These are phyloP conservation scores for Lunasporangiospora selenospora DNA, from an alignment of 192 early-diverging fungal species.

Conservation along the genomic window DNA sequence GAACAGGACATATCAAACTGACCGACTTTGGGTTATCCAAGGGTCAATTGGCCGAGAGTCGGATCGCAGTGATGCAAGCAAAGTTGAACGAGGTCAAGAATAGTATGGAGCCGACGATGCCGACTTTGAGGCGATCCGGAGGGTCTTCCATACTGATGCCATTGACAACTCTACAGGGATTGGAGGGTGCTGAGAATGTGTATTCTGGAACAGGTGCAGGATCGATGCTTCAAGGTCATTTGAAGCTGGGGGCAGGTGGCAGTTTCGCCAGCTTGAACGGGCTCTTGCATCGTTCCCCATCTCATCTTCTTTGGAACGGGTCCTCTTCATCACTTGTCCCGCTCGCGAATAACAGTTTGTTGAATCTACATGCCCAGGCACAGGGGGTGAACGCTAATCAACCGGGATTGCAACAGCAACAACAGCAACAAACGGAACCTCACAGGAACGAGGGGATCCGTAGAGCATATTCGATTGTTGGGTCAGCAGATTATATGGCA, in stretches of 20 bases:
- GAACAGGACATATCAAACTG: conserved; percentile 80
- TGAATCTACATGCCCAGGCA: conserved; percentile 5
- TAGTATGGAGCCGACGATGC: conserved; percentile 38
- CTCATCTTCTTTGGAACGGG: conserved; percentile 22
- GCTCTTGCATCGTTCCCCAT: conserved; percentile 31
- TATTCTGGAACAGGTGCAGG: neutral
- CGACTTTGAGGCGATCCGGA: conserved; percentile 18
- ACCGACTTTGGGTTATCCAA: conserved; percentile 90
- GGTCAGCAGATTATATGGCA: conserved; percentile 89
- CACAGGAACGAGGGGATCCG: conserved; percentile 60
- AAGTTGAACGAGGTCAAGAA: conserved; percentile 63
- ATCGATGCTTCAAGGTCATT: too few relatives aligned
- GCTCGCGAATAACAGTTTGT: conserved; percentile 18
- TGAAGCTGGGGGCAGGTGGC: conserved; percentile 35
- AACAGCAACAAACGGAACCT: neutral
- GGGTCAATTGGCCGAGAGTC: conserved; percentile 64
- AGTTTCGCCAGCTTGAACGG: conserved; percentile 41
- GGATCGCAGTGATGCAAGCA: conserved; percentile 51
- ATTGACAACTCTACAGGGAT: too few relatives aligned
- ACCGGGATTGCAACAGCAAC: neutral
- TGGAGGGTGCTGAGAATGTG: neutral
- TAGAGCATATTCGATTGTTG: conserved; percentile 79
- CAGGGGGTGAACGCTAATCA: too few relatives aligned
- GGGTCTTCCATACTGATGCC: conserved; percentile 22
- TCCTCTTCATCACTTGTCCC: conserved; percentile 13